Conservation (phyloP, 2,329 filamentous ascomycete species). For the Neodidymelliopsis sp. region DNA sequence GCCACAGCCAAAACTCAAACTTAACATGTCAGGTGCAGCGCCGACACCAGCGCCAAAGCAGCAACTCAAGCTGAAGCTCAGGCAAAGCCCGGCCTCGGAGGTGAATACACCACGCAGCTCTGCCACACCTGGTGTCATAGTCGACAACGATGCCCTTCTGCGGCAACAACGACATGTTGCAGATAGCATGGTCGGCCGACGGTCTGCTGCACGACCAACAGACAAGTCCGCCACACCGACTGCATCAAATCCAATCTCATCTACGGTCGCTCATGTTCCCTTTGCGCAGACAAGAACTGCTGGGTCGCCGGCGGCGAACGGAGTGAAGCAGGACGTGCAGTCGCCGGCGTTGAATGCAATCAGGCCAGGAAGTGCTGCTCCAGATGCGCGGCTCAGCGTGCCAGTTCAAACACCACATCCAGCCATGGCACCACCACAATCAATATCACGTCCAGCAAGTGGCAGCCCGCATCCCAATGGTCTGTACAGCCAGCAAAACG, state of each 20-base stretch:
- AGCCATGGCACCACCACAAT: conserved; percentile 51
- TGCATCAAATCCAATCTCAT: conserved; percentile 38
- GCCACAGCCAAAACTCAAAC: conserved; percentile 77
- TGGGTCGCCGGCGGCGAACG: conserved; percentile 43
- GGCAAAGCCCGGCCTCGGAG: conserved; percentile 51
- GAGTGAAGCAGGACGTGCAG: conserved; percentile 51
- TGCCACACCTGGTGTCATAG: conserved; percentile 57
- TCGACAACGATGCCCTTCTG: conserved; percentile 63
- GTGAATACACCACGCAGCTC: conserved; percentile 53
- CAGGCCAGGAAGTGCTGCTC: conserved; percentile 45
- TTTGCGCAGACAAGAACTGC: conserved; percentile 40
- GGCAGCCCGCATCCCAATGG: conserved; percentile 53
- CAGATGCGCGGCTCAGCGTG: conserved; percentile 42
- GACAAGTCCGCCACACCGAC: conserved; percentile 38
- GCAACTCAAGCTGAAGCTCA: conserved; percentile 69
- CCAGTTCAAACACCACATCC: conserved; percentile 43
- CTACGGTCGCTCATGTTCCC: conserved; percentile 30
- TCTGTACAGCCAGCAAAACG: conserved; percentile 31
- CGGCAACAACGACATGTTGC: conserved; percentile 61
- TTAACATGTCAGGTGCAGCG: conserved; percentile 66
- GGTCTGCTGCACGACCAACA: conserved; percentile 36
- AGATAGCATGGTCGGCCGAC: conserved; percentile 56
- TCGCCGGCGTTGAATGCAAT: conserved; percentile 55
- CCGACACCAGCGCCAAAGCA: conserved; percentile 41
- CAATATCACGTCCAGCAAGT: conserved; percentile 46